Conservation (phyloP, 805 yeast species). For the Ogataea zsoltii region DNA sequence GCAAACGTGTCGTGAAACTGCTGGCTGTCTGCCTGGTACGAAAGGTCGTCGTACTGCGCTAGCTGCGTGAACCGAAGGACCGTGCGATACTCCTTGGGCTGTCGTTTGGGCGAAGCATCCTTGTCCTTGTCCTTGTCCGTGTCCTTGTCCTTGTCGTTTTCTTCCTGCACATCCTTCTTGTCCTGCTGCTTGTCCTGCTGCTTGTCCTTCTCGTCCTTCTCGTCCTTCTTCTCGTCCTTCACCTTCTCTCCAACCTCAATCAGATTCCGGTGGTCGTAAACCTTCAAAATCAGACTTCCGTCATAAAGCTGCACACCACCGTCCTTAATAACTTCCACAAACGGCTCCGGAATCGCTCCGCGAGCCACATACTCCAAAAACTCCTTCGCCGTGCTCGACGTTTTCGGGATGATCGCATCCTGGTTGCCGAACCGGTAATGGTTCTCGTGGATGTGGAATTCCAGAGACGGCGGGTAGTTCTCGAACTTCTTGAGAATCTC, state of each 20-base stretch:
- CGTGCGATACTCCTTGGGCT: constrained; percentile 76
- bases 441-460: constrained; percentile 86
- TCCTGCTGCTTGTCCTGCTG: too few species aligned
- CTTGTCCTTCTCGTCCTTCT: too few species aligned
- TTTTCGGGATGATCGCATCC: constrained; percentile 83
- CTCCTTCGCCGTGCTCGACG: constrained; percentile 73
- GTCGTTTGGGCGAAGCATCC: constrained; percentile 27
- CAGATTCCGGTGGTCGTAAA: constrained; percentile 77
- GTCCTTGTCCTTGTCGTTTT: constrained; percentile 7
- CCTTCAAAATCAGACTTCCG: constrained; percentile 83
- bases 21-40: constrained; percentile 76
- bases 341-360: constrained; percentile 85
- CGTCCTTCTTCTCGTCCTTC: constrained; percentile 14
- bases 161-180: background rate
- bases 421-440: constrained; percentile 89
- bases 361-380: constrained; percentile 77
- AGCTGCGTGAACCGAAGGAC: constrained; percentile 77
- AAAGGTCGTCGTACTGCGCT: constrained; percentile 80
- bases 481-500: constrained; percentile 77
- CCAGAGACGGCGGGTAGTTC: constrained; percentile 76
- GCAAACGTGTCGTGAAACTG: constrained; percentile 80
- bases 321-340: constrained; percentile 86
- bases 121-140: constrained; percentile 5
- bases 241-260: constrained; percentile 18
- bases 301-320: constrained; percentile 83